Evolutionary conservation across 1,284 basidiomycete species (phyloP).

Genomic region (Cutaneotrichosporon sp.): DNA sequence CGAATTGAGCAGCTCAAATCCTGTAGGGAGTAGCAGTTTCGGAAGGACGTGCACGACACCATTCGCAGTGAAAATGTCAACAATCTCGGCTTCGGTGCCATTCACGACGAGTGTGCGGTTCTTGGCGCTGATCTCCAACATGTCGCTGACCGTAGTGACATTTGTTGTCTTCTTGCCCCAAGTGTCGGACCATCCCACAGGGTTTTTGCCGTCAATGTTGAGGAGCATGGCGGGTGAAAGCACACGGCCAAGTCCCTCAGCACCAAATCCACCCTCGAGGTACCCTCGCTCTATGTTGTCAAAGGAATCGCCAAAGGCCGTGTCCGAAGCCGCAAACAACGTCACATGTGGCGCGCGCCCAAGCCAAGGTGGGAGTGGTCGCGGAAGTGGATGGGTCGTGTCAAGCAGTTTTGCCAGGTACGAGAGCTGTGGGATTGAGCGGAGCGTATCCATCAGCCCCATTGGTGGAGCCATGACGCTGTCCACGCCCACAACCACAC

Average conservation of each 20-base stretch:
- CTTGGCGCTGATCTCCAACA: slow-evolving; percentile 59
- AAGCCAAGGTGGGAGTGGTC: slow-evolving; percentile 54
- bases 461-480: slow-evolving; percentile 77
- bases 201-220: slow-evolving; percentile 31
- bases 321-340: slow-evolving; percentile 79
- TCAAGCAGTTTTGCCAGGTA: slow-evolving; percentile 57
- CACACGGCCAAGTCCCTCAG: slow-evolving; percentile 69
- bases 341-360: slow-evolving; percentile 63
- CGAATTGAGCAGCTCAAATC: slow-evolving; percentile 65
- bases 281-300: slow-evolving; percentile 67
- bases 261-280: slow-evolving; percentile 76
- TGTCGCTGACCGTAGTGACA: slow-evolving; percentile 53
- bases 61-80: slow-evolving; percentile 87
- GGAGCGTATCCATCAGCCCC: slow-evolving; percentile 55
- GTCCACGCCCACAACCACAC: slow-evolving; percentile 69
- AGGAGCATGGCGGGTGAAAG: slow-evolving; percentile 68
- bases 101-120: slow-evolving; percentile 60
- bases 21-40: slow-evolving; percentile 69
- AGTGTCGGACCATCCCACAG: slow-evolving; percentile 40
- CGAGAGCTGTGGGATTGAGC: slow-evolving; percentile 59
- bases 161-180: slow-evolving; percentile 26
- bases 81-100: slow-evolving; percentile 57
- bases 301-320: slow-evolving; percentile 66
- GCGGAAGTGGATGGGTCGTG: slow-evolving; percentile 60
- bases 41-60: slow-evolving; percentile 86